These are phyloP conservation scores for Backusella psychrophila DNA, from an alignment of 192 early-diverging fungal species.

Conservation along the genomic window DNA sequence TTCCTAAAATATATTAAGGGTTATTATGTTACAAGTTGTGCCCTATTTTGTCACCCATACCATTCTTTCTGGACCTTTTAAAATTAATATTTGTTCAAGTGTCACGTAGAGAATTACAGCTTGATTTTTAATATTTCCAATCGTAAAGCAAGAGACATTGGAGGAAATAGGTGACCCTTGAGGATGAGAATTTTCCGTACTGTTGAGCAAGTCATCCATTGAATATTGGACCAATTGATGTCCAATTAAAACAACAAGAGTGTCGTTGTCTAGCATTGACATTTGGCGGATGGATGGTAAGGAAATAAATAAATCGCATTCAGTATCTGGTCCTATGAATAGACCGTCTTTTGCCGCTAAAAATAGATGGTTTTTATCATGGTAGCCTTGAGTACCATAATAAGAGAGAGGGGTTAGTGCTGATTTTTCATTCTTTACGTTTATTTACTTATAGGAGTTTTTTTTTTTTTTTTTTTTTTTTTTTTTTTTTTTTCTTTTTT, in stretches of 20 bases:
- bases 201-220: not conserved
- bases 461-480: too few species aligned
- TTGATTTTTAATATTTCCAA: not conserved
- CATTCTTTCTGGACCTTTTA: not conserved
- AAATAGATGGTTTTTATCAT: not conserved
- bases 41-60: not conserved
- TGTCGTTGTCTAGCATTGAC: not conserved
- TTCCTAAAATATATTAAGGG: not conserved
- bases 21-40: not conserved
- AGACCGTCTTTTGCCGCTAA: not conserved
- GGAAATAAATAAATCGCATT: not conserved
- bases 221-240: not conserved
- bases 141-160: not conserved
- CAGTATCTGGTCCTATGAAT: not conserved
- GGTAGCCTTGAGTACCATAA: not conserved
- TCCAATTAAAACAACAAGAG: not conserved
- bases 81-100: not conserved
- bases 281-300: not conserved
- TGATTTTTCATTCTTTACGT: not conserved
- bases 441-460: not conserved
- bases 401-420: not conserved
- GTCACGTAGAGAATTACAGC: not conserved
- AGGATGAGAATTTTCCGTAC: not conserved
- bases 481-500: not conserved
- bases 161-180: not conserved